phyloP scores from a whole-genome alignment of 139 green algal genomes.

The Haematococcus lacustris region DNA sequence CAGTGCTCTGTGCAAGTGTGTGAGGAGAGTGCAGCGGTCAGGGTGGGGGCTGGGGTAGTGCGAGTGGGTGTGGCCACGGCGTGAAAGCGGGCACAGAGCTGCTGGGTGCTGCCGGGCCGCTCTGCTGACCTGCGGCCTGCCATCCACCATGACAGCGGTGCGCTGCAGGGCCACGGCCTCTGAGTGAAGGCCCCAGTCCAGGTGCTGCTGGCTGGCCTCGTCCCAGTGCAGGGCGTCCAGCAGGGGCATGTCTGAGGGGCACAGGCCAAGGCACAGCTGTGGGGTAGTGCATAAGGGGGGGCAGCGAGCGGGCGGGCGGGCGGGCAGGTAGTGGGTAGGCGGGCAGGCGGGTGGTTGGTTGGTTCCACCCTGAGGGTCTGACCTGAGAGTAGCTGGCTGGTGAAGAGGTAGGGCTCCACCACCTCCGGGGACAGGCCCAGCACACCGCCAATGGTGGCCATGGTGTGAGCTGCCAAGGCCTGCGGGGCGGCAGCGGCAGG shows the following conservation, averaged over 20 bases:
- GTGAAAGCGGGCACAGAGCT: too few relatives aligned
- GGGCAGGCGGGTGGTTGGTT: neutral
- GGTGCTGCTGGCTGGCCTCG: constrained; percentile 37
- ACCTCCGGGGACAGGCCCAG: neutral
- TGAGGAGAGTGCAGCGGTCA: neutral
- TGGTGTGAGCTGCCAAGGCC: constrained; percentile 8
- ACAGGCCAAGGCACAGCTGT: neutral
- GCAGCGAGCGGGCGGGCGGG: too few relatives aligned
- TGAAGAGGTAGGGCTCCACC: neutral
- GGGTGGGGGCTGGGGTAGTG: neutral
- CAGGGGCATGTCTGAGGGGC: constrained; percentile 30
- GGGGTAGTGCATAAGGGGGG: neutral
- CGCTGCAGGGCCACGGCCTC: constrained; percentile 52
- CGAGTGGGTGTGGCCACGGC: neutral
- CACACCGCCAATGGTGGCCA: constrained; percentile 35
- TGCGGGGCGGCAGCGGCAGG: neutral
- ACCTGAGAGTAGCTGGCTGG: neutral
- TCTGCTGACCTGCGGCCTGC: neutral
- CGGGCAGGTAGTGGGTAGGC: neutral
- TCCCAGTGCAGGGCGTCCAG: constrained; percentile 74
- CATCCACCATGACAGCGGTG: neutral
- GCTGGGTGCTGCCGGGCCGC: neutral
- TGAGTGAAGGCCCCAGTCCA: constrained; percentile 87
- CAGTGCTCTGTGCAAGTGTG: too few relatives aligned
- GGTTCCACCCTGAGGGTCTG: neutral